These are phyloP conservation scores for Penicillium herquei DNA, from an alignment of 495 filamentous ascomycete species.

Conservation along the genomic window DNA sequence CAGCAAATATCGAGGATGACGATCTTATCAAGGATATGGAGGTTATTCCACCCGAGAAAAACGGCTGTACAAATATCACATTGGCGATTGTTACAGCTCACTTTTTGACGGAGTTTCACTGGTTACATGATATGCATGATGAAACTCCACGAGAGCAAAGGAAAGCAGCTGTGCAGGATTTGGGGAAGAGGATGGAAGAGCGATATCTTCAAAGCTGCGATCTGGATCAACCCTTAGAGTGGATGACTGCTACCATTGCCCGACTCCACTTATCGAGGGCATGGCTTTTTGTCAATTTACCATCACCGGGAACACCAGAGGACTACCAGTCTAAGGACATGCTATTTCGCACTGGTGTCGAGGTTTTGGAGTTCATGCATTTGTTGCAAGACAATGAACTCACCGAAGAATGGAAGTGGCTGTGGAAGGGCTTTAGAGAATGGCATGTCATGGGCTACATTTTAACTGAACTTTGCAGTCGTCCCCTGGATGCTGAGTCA, in stretches of 20 bases:
- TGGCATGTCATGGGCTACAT: constrained; percentile 71
- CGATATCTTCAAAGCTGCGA: constrained; percentile 60
- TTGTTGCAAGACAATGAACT: constrained; percentile 6
- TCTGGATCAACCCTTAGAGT: constrained; percentile 59
- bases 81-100: constrained; percentile 64
- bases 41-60: constrained; percentile 47
- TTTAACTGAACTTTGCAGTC: constrained; percentile 66
- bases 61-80: constrained; percentile 68
- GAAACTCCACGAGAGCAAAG: neutral
- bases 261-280: constrained; percentile 64
- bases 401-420: constrained; percentile 7
- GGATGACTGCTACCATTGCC: constrained; percentile 64
- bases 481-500: constrained; percentile 56
- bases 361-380: constrained; percentile 6
- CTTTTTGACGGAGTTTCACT: constrained; percentile 38
- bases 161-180: neutral
- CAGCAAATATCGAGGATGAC: constrained; percentile 66
- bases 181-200: constrained; percentile 47
- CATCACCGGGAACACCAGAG: constrained; percentile 25
- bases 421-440: constrained; percentile 76
- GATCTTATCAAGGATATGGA: constrained; percentile 60
- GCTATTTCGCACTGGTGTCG: constrained; percentile 4
- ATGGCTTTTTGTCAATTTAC: constrained; percentile 50
- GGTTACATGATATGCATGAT: neutral
- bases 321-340: neutral